Evolutionary conservation across 768 basidiomycete genomes (phyloP), one percentile per base, ranked within the genome.

Genomic region (Leccinum disarticulatum): DNA sequence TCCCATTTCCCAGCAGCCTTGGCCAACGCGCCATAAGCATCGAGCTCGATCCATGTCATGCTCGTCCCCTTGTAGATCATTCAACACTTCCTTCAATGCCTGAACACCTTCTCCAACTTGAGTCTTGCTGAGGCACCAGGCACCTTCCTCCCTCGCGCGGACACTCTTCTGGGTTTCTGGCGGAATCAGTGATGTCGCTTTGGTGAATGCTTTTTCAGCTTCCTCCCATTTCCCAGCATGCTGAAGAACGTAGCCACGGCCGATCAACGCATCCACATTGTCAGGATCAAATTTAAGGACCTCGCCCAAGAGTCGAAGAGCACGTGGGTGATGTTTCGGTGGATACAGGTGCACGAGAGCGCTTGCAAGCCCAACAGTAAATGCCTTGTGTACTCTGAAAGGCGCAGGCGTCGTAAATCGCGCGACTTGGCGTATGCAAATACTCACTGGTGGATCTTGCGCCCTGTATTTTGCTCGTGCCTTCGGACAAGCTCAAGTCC

Each of bases 281-380:
- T 81, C 66, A 0, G 90, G 84, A 41, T 87, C 84, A 35, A 80
- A 74, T 2, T 76, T 65, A 1, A 98, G 81, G 15, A 96, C 80
- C 4, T 87, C 84, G 33, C 90, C 84, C 22, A 98, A 78, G 10
- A 97, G 80, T 17, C 81, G 76, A 27, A 88, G 76, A 1, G 97
- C 96, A 54, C 88, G 85, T 11, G 77, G 65, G 69, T 98, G 96
- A 65, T 98, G 89, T 66, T 95, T 95, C 0, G 96, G 96, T 30
- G 95, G 87, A 71, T 85, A 92, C 52, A 90, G 79, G 67, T 97
- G 89, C 4, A 93, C 90, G 15, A 97, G 80, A 5, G 91, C 85
- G 0, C 85, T 87, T 2, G 86, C 88, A 13, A 96, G 80, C 5
- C 80, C 78, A 11, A 86, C 80, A 59, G 93, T 86, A 68, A 97